Evolutionary conservation across 106 monocot species (phyloP).

Genomic region (Iris macrosiphon): DNA sequence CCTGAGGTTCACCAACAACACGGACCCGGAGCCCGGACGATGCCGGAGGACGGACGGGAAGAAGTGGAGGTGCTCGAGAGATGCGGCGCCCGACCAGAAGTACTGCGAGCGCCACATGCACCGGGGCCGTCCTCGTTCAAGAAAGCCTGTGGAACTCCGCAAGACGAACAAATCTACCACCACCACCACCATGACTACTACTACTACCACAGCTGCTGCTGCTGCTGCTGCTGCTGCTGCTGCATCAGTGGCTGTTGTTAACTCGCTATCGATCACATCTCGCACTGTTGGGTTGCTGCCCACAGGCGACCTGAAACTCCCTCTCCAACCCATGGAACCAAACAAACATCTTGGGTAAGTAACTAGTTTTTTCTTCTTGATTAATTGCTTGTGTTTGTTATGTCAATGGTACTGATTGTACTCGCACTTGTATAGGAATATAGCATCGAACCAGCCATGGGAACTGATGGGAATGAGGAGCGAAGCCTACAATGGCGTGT

Average conservation of each 20-base stretch:
- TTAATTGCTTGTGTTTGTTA: neutral
- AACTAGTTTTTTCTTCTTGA: neutral
- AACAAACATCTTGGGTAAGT: constrained; percentile 21
- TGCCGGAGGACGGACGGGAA: constrained; percentile 75
- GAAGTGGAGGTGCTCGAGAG: constrained; percentile 71
- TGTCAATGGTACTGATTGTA: neutral
- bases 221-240: neutral
- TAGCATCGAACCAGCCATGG: neutral
- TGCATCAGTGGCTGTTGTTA: neutral
- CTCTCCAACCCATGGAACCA: constrained; percentile 11
- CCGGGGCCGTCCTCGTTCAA: constrained; percentile 68
- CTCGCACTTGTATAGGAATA: too few relatives aligned
- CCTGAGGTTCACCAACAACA: neutral
- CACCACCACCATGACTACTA: neutral
- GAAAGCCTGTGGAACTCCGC: constrained; percentile 72
- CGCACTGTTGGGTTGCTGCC: neutral
- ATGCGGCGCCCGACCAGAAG: constrained; percentile 51
- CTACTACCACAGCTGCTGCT: neutral
- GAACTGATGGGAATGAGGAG: too few relatives aligned
- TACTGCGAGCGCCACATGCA: constrained; percentile 73
- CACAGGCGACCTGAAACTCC: constrained; percentile 4
- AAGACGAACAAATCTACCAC: neutral
- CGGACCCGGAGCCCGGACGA: constrained; percentile 52
- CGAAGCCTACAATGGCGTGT: constrained; percentile 15
- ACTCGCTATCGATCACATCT: neutral